These are phyloP conservation scores for Chlorella sp. DNA, from an alignment of 139 green algal genomes.

Conservation along the genomic window DNA sequence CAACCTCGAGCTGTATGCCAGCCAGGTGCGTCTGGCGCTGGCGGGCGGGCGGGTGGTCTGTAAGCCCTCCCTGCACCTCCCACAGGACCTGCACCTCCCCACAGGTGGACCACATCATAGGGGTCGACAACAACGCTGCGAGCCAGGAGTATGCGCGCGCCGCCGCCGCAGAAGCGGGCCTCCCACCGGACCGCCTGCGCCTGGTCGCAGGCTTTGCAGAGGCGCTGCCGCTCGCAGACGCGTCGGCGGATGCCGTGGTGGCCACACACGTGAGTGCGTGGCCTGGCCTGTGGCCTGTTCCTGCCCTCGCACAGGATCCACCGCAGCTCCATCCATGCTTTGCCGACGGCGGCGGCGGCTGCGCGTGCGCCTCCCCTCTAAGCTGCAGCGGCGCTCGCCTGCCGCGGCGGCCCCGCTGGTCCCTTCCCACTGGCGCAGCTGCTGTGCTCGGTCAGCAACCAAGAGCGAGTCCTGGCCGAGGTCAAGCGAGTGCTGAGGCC, in stretches of 20 bases:
- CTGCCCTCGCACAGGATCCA: not conserved
- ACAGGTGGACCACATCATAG: not conserved
- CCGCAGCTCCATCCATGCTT: not conserved
- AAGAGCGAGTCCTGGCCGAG: not conserved
- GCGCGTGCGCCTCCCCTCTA: not conserved
- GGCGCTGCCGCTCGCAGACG: constrained; percentile 14
- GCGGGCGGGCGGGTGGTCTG: too few species aligned
- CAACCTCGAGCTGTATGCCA: constrained; percentile 8
- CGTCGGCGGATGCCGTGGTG: not conserved
- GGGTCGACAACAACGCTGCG: constrained; percentile 3
- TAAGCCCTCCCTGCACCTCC: too few species aligned
- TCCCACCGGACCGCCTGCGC: not conserved
- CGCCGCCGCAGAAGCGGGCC: constrained; percentile 1
- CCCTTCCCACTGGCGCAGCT: not conserved
- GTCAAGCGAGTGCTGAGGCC: not conserved
- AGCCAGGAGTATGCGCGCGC: not conserved
- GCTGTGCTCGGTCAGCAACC: constrained; percentile 9
- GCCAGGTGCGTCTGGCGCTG: too few species aligned
- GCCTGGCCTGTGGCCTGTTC: not conserved
- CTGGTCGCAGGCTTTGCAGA: constrained; percentile 4
- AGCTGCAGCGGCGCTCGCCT: not conserved
- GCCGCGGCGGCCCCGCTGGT: not conserved
- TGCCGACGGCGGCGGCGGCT: not conserved
- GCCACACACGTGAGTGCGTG: constrained; percentile 1
- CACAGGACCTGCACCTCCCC: too few species aligned